Evolutionary conservation across 148 eudicot genomes (phyloP), one percentile per base, ranked within the genome.

Genomic region (Silene uniflora): DNA sequence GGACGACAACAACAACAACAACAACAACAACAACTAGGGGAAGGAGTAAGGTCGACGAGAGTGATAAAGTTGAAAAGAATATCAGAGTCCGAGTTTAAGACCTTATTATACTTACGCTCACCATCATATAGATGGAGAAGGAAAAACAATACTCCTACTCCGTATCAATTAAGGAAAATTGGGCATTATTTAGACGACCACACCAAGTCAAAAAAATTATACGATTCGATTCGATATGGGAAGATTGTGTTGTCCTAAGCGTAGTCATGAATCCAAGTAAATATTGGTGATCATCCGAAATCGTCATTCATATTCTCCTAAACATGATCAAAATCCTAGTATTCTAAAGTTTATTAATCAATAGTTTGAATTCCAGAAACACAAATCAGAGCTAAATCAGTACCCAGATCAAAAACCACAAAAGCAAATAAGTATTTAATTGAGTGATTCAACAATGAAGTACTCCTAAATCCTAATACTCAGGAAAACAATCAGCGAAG

Each of bases 341-440:
- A 46, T 4, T 7, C 2, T 44, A 10, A 4, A 54, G 23, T 52
- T 67, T 35, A 32, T 35, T 13, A 23, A 64, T 66, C 63, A 54
- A 27, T 52, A 52, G 13, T 13, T 3, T 49, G 54, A 13, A 49
- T 49, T 9, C 54, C 12, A 49, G 54, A 49, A 49, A 66, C n/a
- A 35, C 69, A 66, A 66, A 66, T 18, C 9, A 17, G 1, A 18
- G 24, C 70, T 67, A n/a, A 67, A 67, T 66, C 69, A 66, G 22
- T 12, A 11, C 24, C 29, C 58, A 44, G 18, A 69, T 46, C 12
- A 69, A 1, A 22, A 14, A 61, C 12, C 42, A 8, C 29, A 44
- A 14, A 11, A 74, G 54, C 22, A 62, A 46, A 32, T 17, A 14
- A 32, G 25, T 19, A 66, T 69, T 61, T 7, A 76, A 68, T 44